Evolutionary conservation across 2,329 filamentous ascomycete genomes (phyloP).

Genomic region (Pseudogymnoascus sp.): DNA sequence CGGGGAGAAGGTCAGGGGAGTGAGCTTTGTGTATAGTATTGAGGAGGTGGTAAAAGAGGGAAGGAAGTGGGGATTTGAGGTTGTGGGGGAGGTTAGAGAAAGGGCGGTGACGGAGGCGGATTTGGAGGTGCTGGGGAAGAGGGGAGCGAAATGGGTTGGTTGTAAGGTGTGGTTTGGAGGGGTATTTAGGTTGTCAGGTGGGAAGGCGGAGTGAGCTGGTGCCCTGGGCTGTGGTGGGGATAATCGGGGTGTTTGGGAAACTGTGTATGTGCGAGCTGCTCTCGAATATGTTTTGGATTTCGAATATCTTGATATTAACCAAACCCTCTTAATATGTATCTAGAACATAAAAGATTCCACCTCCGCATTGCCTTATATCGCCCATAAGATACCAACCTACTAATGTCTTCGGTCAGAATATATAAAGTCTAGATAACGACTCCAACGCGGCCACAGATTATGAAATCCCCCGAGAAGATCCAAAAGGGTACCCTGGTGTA

Average conservation of each 20-base stretch:
- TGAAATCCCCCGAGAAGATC: neutral
- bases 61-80: conserved; percentile 35
- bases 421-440: neutral
- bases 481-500: neutral
- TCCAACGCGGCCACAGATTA: neutral
- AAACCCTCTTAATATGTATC: neutral
- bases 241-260: neutral
- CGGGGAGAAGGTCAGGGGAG: conserved; percentile 49
- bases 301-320: neutral
- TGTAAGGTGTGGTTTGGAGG: conserved; percentile 46
- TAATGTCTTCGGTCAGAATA: neutral
- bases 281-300: neutral
- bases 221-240: neutral
- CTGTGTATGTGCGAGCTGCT: neutral
- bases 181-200: conserved; percentile 31
- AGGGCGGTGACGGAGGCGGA: conserved; percentile 39
- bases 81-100: conserved; percentile 36
- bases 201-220: neutral
- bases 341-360: neutral
- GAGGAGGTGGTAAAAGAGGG: conserved; percentile 45
- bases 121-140: conserved; percentile 40
- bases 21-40: conserved; percentile 48
- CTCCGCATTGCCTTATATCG: neutral
- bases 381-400: neutral
- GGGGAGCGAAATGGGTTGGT: conserved; percentile 57